phyloP scores from a whole-genome alignment of 768 basidiomycete genomes.

The Tulasnella sp. region DNA sequence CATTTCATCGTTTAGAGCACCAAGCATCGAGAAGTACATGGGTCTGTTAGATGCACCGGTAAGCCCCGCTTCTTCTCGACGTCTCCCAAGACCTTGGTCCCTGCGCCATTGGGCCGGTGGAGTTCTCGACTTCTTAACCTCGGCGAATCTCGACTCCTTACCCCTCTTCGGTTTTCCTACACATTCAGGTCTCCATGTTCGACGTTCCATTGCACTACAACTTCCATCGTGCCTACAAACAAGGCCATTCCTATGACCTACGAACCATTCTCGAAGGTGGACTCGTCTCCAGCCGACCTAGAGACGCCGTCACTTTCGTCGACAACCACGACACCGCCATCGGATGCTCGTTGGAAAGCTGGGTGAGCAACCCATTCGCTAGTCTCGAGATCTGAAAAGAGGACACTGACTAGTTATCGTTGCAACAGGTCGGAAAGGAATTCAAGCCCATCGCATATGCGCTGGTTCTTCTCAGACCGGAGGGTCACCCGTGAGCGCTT shows the following conservation, averaged over 20 bases:
- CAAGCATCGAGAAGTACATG: slow-evolving; percentile 7
- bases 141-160: background rate
- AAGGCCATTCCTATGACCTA: slow-evolving; percentile 59
- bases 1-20: background rate
- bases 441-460: slow-evolving; percentile 81
- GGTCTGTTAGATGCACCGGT: slow-evolving; percentile 1
- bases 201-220: slow-evolving; percentile 85
- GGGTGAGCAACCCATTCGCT: slow-evolving; percentile 39
- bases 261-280: slow-evolving; percentile 59
- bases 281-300: slow-evolving; percentile 53
- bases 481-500: slow-evolving; percentile 57
- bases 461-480: slow-evolving; percentile 55
- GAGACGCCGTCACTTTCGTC: slow-evolving; percentile 81
- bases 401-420: background rate
- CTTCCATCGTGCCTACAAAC: slow-evolving; percentile 64
- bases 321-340: slow-evolving; percentile 67
- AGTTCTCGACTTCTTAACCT: slow-evolving; percentile 31
- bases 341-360: slow-evolving; percentile 72
- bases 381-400: background rate
- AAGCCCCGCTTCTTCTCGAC: background rate
- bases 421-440: slow-evolving; percentile 43
- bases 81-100: background rate
- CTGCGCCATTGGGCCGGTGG: slow-evolving; percentile 27
- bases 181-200: slow-evolving; percentile 66
- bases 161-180: background rate